Base-by-base conservation (phyloP, 768 basidiomycete genomes). In the Calocybe gangraenosa region DNA sequence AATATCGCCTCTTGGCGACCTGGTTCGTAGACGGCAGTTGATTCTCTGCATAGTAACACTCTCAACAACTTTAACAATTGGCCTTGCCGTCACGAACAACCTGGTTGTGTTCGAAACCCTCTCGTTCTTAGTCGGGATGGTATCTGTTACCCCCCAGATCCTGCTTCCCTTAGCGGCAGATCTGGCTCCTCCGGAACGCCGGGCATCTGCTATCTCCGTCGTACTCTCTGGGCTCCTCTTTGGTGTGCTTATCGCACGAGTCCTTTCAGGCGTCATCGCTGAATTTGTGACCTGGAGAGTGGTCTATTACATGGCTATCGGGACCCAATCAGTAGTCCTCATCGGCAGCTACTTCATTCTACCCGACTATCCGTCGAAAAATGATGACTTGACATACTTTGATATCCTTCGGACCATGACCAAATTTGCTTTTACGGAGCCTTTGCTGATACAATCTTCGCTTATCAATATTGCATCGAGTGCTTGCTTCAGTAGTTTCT, bases 341-440 rank as follows among this genome's bases (percentile, higher is more conserved):
- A 30, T 73, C 3, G 70, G 84, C 18, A 65, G 81, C 33, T 92
- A 84, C 57, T 60, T 78, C 17, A 52, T 82, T 43, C 65, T 92
- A n/a, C 90, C 90, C 1, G 90, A 94, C 62, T 92, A 87, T 56
- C 91, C 89, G 1, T 76, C 84, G 10, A 91, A 87, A 59, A 84
- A 86, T 57, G 62, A 57, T 17, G 65, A 76, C 37, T 43, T 89
- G 50, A 77, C 79, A 2, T 92, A 92, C 63, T 71, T 68, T 52
- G 64, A 79, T 14, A 84, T 92, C 37, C 63, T 89, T 23, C 78
- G 69, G 62, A 84, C 82, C 7, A 92, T 92, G 91, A 82, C 68
- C 4, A 84, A 81, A 60, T 86, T 81, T 53, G 68, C 81, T 0
- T 70, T 83, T 30, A 92, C 85, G 0, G 87, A 93, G 61, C 91